A percentile compares a stretch with the other conserved stretches of the same genome.
Conservation (phyloP, 2,329 filamentous ascomycete genomes). For the Fusarium subtropicale region DNA sequence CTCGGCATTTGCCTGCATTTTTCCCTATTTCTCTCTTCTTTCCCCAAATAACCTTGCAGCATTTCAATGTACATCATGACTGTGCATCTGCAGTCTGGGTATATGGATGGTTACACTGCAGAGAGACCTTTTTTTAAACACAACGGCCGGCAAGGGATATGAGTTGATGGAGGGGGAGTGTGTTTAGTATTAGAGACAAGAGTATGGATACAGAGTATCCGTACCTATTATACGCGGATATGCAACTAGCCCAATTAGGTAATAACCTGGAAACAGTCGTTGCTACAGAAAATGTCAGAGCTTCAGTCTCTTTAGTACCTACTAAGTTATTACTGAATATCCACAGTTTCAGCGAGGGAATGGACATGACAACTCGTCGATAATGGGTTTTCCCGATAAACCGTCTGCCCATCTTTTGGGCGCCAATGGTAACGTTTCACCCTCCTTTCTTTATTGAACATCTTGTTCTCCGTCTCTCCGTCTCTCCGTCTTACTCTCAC, state of each 20-base stretch:
- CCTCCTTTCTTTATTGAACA: not conserved
- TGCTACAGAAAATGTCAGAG: constrained; percentile 32
- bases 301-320: constrained; percentile 6
- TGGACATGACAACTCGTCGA: constrained; percentile 34
- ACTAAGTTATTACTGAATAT: too few species aligned
- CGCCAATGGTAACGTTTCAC: constrained; percentile 63
- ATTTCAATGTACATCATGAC: constrained; percentile 25
- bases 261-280: constrained; percentile 27
- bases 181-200: not conserved
- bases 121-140: constrained; percentile 19
- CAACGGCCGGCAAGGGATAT: not conserved
- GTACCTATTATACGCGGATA: not conserved
- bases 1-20: constrained; percentile 9
- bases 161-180: constrained; percentile 17
- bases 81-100: constrained; percentile 18
- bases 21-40: not conserved
- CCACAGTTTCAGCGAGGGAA: constrained; percentile 24
- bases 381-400: constrained; percentile 62
- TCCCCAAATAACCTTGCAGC: constrained; percentile 12
- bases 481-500: constrained; percentile 34
- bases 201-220: too few species aligned
- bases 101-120: constrained; percentile 35
- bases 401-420: constrained; percentile 68
- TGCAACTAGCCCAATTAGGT: constrained; percentile 26
- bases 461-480: not conserved